Base-by-base conservation (phyloP, 768 basidiomycete species). In the Trametes maxima region DNA sequence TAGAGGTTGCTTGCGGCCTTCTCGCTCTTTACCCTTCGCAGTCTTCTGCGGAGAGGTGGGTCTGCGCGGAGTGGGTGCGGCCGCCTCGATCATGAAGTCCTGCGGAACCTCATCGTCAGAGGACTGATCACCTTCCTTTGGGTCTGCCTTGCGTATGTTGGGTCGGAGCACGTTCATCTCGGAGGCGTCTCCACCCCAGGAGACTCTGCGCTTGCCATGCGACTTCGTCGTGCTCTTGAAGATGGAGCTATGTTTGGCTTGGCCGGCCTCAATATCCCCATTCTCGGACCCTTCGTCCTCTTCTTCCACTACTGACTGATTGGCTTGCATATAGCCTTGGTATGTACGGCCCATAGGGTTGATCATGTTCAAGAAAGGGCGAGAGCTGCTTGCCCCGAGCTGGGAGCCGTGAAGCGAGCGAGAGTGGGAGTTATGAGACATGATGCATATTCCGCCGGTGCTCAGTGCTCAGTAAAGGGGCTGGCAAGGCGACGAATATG, bases 31-130 rank as follows among this genome's bases (percentile, higher is more conserved):
- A 45, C 71, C 74, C 63, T 77, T 81, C 49, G 62, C 68, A 25
- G 44, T 60, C 17, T 47, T 59, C 43, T 54, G 45, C 2, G 69
- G 65, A 0, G 73, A 62, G 48, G 66, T 45, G 19, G 67, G 57
- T 55, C 68, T 56, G 54, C 76, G 71, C 46, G 60, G 43, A 17
- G 65, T 63, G 11, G 75, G 81, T n/a, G 82, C 72, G 44, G 83
- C 74, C 40, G 89, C 84, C 74, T 94, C 92, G 65, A 94, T 87
- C 84, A 92, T 88, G 68, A 94, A 89, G 70, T 88, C 90, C 69
- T 89, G 87, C 0, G 92, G 92, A 2, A 90, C 90, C 71, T 94
- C 92, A 57, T 89, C 92, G 66, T 94, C 92, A 8, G 88, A 89
- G 28, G 82, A 81, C 51, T 89, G 86, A 49, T 81, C 80, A 44